phyloP scores from a whole-genome alignment of 148 eudicot genomes.

The Cornus kousa region DNA sequence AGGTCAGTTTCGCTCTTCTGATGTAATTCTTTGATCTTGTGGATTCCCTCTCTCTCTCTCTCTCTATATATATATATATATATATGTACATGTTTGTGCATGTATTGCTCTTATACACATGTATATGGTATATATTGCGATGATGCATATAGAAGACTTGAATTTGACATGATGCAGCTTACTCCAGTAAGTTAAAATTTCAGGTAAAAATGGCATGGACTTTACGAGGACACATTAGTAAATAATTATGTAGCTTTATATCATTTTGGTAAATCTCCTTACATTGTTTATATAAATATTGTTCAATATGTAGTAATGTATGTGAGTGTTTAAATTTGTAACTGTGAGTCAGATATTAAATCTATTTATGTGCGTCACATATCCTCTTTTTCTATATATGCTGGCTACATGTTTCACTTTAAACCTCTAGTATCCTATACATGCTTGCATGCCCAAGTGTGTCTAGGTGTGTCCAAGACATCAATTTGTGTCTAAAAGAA shows the following conservation, averaged over 20 bases:
- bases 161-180: too few species aligned
- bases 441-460: neutral
- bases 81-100: too few species aligned
- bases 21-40: neutral
- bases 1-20: constrained; percentile 51
- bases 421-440: neutral
- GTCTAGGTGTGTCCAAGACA: neutral
- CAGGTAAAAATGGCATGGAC: neutral
- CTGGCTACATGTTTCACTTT: neutral
- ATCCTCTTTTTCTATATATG: neutral
- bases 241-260: too few species aligned
- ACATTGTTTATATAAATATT: neutral
- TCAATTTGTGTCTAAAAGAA: neutral
- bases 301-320: neutral
- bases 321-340: neutral
- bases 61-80: too few species aligned
- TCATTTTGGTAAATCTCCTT: neutral
- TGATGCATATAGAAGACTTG: neutral
- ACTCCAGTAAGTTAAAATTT: too few species aligned
- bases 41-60: neutral
- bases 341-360: too few species aligned
- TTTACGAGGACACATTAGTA: too few species aligned
- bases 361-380: neutral
- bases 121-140: neutral
- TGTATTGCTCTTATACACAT: too few species aligned